Evolutionary conservation across 768 basidiomycete species (phyloP).

Genomic region (Neoboletus brunneissimus): DNA sequence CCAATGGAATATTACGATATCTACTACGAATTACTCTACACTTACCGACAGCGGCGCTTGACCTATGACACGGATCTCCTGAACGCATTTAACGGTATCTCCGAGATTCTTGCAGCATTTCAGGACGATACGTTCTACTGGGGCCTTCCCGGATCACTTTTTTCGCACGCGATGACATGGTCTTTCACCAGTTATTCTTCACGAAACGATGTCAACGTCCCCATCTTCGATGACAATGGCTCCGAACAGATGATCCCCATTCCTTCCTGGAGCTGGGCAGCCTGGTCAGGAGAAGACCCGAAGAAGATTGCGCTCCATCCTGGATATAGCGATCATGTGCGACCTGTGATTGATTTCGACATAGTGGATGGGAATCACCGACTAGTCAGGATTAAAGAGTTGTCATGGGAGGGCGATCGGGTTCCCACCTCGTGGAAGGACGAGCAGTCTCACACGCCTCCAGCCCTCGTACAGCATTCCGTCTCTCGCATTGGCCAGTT

Average conservation of each 20-base stretch:
- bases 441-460: neutral
- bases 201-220: slow-evolving; percentile 3
- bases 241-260: slow-evolving; percentile 3
- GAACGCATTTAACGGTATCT: slow-evolving; percentile 12
- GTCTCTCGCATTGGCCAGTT: neutral
- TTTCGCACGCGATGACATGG: slow-evolving; percentile 12
- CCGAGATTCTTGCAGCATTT: slow-evolving; percentile 8
- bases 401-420: neutral
- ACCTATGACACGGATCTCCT: slow-evolving; percentile 11
- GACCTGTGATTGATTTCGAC: slow-evolving; percentile 3
- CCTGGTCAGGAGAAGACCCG: neutral
- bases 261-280: slow-evolving; percentile 20
- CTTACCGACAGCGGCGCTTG: slow-evolving; percentile 10
- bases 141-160: slow-evolving; percentile 14
- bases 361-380: neutral
- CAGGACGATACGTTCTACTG: slow-evolving; percentile 13
- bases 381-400: neutral
- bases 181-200: neutral
- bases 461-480: neutral
- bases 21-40: neutral
- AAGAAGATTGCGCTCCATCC: no score
- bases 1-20: neutral
- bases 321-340: neutral
- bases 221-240: slow-evolving; percentile 1
- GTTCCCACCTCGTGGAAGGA: neutral